Evolutionary conservation across 768 basidiomycete genomes (phyloP).

Genomic region (Leccinum subgranulosum): DNA sequence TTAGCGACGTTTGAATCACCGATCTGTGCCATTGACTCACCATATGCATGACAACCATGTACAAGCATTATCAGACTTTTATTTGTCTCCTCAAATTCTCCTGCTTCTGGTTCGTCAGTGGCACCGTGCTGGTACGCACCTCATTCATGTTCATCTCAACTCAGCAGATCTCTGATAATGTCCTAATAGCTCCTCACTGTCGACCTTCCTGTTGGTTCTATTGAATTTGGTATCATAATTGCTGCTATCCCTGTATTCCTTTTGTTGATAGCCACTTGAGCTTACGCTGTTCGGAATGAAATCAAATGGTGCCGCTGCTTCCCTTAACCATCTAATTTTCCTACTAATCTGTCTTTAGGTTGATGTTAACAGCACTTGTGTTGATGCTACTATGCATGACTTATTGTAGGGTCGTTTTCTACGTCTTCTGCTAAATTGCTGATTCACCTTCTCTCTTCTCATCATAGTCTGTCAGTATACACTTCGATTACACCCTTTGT

Average conservation of each 20-base stretch:
- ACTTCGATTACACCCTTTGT: not conserved
- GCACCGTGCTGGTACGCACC: slow-evolving; percentile 72
- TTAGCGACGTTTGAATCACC: slow-evolving; percentile 31
- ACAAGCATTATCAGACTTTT: slow-evolving; percentile 83
- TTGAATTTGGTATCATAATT: slow-evolving; percentile 80
- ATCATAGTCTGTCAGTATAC: slow-evolving; percentile 28
- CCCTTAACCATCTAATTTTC: not conserved
- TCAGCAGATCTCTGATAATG: not conserved
- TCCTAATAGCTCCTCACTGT: slow-evolving; percentile 70
- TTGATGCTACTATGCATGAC: slow-evolving; percentile 74
- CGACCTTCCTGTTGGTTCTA: slow-evolving; percentile 56
- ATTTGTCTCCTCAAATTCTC: slow-evolving; percentile 86
- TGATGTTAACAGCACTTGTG: slow-evolving; percentile 68
- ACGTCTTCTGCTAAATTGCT: not conserved
- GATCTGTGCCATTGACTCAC: not conserved
- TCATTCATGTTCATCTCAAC: not conserved
- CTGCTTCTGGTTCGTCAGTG: slow-evolving; percentile 80
- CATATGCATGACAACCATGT: slow-evolving; percentile 59
- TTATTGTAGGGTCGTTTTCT: slow-evolving; percentile 49
- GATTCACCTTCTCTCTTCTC: slow-evolving; percentile 1
- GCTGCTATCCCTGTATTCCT: slow-evolving; percentile 80
- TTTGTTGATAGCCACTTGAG: slow-evolving; percentile 58
- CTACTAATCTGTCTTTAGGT: slow-evolving; percentile 29
- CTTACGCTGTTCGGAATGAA: slow-evolving; percentile 72
- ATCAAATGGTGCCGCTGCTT: slow-evolving; percentile 62